Evolutionary conservation across 1,284 basidiomycete species (phyloP), one percentile per base, ranked within the genome.

Genomic region (Malassezia dermatis): DNA sequence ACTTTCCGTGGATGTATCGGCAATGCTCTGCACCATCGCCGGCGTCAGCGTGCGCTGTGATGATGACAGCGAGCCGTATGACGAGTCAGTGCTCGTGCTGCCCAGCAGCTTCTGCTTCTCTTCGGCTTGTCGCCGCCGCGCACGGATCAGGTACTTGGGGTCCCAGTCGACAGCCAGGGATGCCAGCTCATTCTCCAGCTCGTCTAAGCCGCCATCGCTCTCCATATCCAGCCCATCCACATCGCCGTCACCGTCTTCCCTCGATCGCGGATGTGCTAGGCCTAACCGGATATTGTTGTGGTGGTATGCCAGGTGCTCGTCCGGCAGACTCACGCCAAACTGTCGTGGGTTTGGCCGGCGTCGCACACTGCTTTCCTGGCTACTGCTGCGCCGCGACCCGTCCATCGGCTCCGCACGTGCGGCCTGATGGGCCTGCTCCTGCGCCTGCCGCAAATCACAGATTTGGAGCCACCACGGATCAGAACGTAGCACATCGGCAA

Each of bases 401-500:
- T 34, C 44, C n/a, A 60, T 48, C 8, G 57, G 56, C 44, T 64
- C 59, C 21, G 65, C 59, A 23, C 50, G 52, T n/a, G 12, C 23
- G 17, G 13, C 24, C 8, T 26, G 42, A 8, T 48, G 59, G 8
- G 67, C 58, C 64, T 56, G 12, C 39, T 66, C 64, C n/a, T 67
- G 62, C 41, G 69, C 69, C 12, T 56, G 59, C 12, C 71, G 61
- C 11, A 69, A 58, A 45, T 66, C 56, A 44, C 70, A 71, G 23
- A 73, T 56, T 12, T 62, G 60, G 34, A 59, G 62, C 71, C 71
- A 73, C 71, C 71, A 73, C 17, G 69, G 65, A 49, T 73, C 70
- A 39, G 63, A 65, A 7, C 57, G 59, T 31, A 72, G 53, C 15
- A 64, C 61, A 11, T 56, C 61, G 27, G 62, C 63, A 4, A 66